These are phyloP conservation scores for Persicaria maculosa DNA, from an alignment of 148 eudicot genomes.

Conservation along the genomic window DNA sequence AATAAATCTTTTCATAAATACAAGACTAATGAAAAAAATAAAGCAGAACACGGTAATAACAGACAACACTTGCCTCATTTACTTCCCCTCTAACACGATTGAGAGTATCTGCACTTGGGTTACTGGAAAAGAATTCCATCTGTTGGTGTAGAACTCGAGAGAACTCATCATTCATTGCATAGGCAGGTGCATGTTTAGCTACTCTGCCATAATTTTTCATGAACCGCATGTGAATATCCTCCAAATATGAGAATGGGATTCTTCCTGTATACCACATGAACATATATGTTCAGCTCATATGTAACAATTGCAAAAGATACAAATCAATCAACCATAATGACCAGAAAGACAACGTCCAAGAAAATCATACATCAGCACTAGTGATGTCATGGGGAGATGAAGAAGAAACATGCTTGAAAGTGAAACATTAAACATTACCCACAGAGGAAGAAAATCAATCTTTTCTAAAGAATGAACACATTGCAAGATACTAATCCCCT, in stretches of 20 bases:
- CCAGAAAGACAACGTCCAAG: neutral
- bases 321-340: neutral
- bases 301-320: neutral
- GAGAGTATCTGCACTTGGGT: slow-evolving; percentile 84
- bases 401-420: neutral
- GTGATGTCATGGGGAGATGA: neutral
- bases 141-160: slow-evolving; percentile 79
- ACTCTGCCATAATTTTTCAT: slow-evolving; percentile 93
- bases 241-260: slow-evolving; percentile 91
- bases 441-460: neutral
- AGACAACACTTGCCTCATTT: slow-evolving; percentile 54
- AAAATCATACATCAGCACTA: neutral
- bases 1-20: neutral
- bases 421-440: neutral
- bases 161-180: slow-evolving; percentile 87
- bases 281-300: neutral
- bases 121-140: slow-evolving; percentile 81
- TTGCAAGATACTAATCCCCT: neutral
- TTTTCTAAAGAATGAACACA: neutral
- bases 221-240: slow-evolving; percentile 95
- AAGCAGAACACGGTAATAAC: neutral
- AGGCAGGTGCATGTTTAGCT: slow-evolving; percentile 83
- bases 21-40: neutral
- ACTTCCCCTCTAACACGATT: slow-evolving; percentile 97
- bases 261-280: slow-evolving; percentile 42